These are phyloP conservation scores for Lavandula angustifolia DNA, from an alignment of 257 asterid species.

Conservation along the genomic window DNA sequence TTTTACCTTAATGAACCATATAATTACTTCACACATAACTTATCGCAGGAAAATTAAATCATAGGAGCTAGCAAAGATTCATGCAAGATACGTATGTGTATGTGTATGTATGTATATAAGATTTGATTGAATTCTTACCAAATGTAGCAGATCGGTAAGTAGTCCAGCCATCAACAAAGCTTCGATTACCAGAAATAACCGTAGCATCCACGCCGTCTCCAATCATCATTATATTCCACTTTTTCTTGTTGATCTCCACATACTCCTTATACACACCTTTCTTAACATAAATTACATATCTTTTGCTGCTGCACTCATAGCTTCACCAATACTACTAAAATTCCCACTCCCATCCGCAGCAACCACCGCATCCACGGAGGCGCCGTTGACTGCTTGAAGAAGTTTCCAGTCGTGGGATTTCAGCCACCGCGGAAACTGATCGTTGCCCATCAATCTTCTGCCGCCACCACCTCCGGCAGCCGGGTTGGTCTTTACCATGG, in stretches of 20 bases:
- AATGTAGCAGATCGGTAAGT: conserved; percentile 53
- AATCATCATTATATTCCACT: conserved; percentile 55
- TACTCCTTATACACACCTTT: conserved; percentile 53
- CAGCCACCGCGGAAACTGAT: conserved; percentile 40
- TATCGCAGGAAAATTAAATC: no score
- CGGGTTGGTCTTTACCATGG: conserved; percentile 47
- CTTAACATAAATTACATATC: conserved; percentile 49
- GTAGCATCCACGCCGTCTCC: conserved; percentile 59
- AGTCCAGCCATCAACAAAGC: conserved; percentile 45
- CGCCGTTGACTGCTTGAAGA: conserved; percentile 31
- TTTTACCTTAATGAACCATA: no score
- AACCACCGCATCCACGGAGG: conserved; percentile 38
- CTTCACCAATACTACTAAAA: conserved; percentile 40
- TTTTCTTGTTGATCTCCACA: conserved; percentile 47
- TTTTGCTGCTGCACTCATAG: conserved; percentile 33
- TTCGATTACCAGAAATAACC: conserved; percentile 46
- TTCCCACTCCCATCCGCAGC: conserved; percentile 50
- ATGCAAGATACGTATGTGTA: no score
- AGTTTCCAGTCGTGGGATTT: conserved; percentile 40
- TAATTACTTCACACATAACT: no score
- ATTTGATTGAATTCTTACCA: conserved; percentile 38
- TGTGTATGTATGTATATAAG: no score
- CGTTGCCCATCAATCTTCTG: conserved; percentile 27
- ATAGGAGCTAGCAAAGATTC: no score
- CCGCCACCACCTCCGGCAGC: conserved; percentile 29